phyloP scores from a whole-genome alignment of 257 asterid species.

The Solanum virginianum region DNA sequence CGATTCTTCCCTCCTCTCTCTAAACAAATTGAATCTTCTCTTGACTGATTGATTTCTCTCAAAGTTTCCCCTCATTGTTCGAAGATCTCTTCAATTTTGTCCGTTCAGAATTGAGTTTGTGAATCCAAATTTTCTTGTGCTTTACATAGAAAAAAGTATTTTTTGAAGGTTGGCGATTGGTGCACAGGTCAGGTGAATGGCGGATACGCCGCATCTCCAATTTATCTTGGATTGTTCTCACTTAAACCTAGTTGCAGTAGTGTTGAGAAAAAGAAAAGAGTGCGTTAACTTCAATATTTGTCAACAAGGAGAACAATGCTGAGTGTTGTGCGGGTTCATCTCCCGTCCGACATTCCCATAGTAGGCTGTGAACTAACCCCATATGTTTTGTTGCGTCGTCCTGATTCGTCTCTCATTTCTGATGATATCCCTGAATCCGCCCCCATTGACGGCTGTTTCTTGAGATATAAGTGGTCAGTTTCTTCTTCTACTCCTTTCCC shows the following conservation, averaged over 20 bases:
- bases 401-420: constrained; percentile 23
- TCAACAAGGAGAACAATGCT: constrained; percentile 49
- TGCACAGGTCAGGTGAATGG: constrained; percentile 54
- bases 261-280: neutral
- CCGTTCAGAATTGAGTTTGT: neutral
- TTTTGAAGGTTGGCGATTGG: constrained; percentile 52
- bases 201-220: constrained; percentile 73
- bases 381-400: constrained; percentile 54
- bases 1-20: neutral
- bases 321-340: constrained; percentile 84
- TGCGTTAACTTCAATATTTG: neutral
- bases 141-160: neutral
- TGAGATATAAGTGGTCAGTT: constrained; percentile 77
- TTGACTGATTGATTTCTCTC: neutral
- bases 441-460: constrained; percentile 60
- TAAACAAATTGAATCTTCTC: neutral
- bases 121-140: neutral
- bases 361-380: constrained; percentile 80
- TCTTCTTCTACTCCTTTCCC: neutral
- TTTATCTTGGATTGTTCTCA: neutral
- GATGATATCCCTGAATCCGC: constrained; percentile 68
- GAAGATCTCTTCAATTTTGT: neutral
- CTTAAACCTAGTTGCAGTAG: neutral
- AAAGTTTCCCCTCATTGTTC: neutral
- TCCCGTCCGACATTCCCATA: constrained; percentile 74